Evolutionary conservation across 345 rosid genomes (phyloP).

Genomic region (Trapa bicornis): DNA sequence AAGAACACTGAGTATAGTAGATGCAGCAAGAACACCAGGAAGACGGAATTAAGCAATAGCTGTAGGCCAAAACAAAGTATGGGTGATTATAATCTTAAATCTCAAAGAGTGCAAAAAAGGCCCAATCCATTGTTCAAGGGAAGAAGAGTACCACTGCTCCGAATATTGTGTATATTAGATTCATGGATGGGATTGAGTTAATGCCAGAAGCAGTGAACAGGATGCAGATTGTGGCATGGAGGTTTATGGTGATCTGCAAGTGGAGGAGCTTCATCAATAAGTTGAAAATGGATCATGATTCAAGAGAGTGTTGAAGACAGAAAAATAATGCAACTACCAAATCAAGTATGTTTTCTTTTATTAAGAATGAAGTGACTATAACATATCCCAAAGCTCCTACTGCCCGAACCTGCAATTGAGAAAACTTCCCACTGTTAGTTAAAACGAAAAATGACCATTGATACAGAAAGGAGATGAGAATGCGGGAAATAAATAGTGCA

Average conservation of each 20-base stretch:
- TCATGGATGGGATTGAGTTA: slow-evolving; percentile 74
- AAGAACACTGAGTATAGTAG: slow-evolving; percentile 67
- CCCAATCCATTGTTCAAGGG: neutral
- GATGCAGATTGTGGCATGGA: slow-evolving; percentile 67
- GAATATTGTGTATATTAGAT: slow-evolving; percentile 54
- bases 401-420: slow-evolving; percentile 57
- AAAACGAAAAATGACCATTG: slow-evolving; percentile 9
- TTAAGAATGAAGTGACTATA: slow-evolving; percentile 70
- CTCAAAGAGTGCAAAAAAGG: slow-evolving; percentile 2
- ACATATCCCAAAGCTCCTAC: slow-evolving; percentile 74
- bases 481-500: slow-evolving; percentile 16
- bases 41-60: slow-evolving; percentile 73
- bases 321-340: slow-evolving; percentile 30
- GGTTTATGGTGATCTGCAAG: slow-evolving; percentile 77
- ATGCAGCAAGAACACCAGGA: slow-evolving; percentile 74
- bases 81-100: neutral
- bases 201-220: slow-evolving; percentile 62
- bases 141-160: slow-evolving; percentile 54
- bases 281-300: neutral
- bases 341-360: slow-evolving; percentile 83
- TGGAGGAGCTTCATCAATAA: slow-evolving; percentile 4
- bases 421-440: slow-evolving; percentile 10
- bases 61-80: slow-evolving; percentile 16
- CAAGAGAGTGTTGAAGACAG: slow-evolving; percentile 1
- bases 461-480: slow-evolving; percentile 14